Evolutionary conservation across 2,329 filamentous ascomycete genomes (phyloP), one percentile per base, ranked within the genome.

Genomic region (Daldinia sp.): DNA sequence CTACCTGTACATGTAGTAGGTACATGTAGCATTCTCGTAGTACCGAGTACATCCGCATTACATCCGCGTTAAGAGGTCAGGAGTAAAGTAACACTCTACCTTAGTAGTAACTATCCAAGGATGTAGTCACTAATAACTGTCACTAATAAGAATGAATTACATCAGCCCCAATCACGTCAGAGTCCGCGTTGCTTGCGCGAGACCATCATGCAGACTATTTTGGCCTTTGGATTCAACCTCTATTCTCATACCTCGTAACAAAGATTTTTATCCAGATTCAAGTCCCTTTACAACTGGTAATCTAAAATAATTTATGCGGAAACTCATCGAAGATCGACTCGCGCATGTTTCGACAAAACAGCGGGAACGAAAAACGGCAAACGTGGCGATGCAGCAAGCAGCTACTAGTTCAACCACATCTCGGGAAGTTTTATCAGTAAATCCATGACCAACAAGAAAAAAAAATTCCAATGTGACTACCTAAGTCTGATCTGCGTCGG

Each of bases 91-190:
- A 35, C 35, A 23, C 5, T 39, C 35, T 39, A n/a, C n/a, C n/a
- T n/a, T n/a, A n/a, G n/a, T n/a, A n/a, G n/a, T n/a, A 39, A 15
- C 13, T 39, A 15, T 39, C 10, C 33, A 2, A 35, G 33, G 33
- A 35, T 35, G 33, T 9, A 39, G 35, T 39, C 35, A 39, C 35
- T 39, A 39, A 39, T 15, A 39, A 15, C 3, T 39, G 20, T 46
- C 42, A 44, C 28, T 50, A 64, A 44, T 20, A 60, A 62, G 44
- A 56, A 57, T 53, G 51, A 67, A 67, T 69, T 72, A 69, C 70
- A 71, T 71, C 70, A 69, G 68, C 68, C 53, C 35, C 50, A 50
- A 69, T 67, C 70, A 72, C 70, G 70, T 69, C 68, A 72, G 68
- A 67, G 55, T 42, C 58, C 51, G 42, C 62, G 23, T 61, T 23